Base-by-base conservation (phyloP, 306 rosid species). In the Ceratonia siliqua region DNA sequence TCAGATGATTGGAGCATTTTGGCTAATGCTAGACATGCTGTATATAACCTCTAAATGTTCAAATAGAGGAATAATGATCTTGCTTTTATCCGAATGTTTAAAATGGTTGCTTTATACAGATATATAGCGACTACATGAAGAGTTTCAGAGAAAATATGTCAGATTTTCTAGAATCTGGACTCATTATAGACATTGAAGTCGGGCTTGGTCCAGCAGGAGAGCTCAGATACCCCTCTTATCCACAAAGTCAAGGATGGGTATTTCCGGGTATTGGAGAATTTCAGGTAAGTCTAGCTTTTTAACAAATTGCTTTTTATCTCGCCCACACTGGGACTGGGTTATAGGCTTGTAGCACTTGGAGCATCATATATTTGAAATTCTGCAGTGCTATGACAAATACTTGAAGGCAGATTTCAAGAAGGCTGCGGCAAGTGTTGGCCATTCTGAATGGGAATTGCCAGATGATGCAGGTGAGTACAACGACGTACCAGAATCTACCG, bases 211-310 rank as follows among this genome's bases (percentile, higher is more conserved):
- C 96, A 5, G 90, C 96, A 0, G 98, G 97, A 68, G 98, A 93
- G 85, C 91, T 93, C 49, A 89, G 97, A 79, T 88, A 85, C 79
- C 94, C 97, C 33, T 93, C 97, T 73, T 93, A 93, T 82, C 92
- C 92, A n/a, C 81, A 74, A 77, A 87, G 12, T 72, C 94, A 91
- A 74, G 98, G 96, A 64, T 91, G 98, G 98, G 67, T 0, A 21
- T 91, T 73, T 76, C 97, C 97, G 21, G 97, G 98, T 20, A 89
- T 93, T 35, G 98, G 98, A 85, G 98, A 91, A 71, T 93, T 91
- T 84, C 97, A 93, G 93, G 98, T 89, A 83, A 68, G 77, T 64
- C 41, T 57, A 52, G 32, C 36, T 64, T 71, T 70, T 73, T 30
- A 32, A 7, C 24, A 70, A n/a, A n/a, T n/a, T n/a, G n/a, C n/a